Evolutionary conservation across 2,329 filamentous ascomycete species (phyloP).

Genomic region (Scytalidium sp.): DNA sequence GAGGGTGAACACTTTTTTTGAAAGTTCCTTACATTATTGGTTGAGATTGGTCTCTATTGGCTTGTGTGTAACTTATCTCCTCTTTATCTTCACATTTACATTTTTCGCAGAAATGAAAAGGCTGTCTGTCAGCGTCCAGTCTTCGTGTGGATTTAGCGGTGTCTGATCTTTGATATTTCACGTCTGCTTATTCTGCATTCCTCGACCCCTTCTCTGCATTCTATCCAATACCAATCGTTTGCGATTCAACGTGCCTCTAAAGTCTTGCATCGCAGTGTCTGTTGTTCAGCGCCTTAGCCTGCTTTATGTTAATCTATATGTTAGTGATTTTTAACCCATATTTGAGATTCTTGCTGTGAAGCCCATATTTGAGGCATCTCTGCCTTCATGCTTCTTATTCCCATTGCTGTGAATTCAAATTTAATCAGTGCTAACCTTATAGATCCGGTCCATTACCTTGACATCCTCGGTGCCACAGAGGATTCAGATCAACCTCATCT

Average conservation of each 20-base stretch:
- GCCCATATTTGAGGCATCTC: conserved; percentile 24
- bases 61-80: no score
- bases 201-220: conserved; percentile 30
- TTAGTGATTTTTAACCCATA: conserved; percentile 22
- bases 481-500: conserved; percentile 3
- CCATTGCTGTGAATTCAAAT: conserved; percentile 4
- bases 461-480: conserved; percentile 24
- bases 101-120: no score
- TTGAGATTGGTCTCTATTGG: no score
- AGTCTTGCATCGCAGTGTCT: conserved; percentile 21
- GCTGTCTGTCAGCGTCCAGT: no score
- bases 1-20: no score
- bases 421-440: conserved; percentile 1
- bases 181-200: conserved; percentile 27
- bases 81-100: no score
- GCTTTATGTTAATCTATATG: conserved; percentile 26
- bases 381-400: neutral
- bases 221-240: conserved; percentile 29
- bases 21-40: no score
- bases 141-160: no score
- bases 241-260: conserved; percentile 28
- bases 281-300: conserved; percentile 23
- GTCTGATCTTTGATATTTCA: conserved; percentile 24
- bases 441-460: conserved; percentile 24
- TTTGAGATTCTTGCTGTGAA: conserved; percentile 20